A percentile compares a stretch with the other conserved stretches of the same genome.
phyloP scores from a whole-genome alignment of 2,329 filamentous ascomycete species.

The Talaromyces sp. region DNA sequence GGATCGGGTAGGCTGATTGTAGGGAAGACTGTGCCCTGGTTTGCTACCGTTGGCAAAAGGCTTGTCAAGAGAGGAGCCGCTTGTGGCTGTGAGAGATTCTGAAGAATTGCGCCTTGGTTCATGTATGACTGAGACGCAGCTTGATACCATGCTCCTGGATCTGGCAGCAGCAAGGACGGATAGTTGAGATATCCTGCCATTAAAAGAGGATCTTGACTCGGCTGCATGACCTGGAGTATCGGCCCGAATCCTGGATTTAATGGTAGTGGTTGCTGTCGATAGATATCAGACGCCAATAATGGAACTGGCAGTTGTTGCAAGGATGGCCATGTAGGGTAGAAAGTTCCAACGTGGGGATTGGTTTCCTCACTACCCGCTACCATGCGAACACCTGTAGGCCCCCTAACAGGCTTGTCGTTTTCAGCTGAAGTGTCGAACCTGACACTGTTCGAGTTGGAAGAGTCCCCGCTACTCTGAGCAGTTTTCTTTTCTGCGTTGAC shows the following conservation, averaged over 20 bases:
- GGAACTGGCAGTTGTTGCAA: constrained; percentile 16
- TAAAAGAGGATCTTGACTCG: constrained; percentile 20
- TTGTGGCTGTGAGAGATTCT: constrained; percentile 18
- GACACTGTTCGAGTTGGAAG: constrained; percentile 9
- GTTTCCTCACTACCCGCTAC: constrained; percentile 2
- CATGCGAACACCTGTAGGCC: background rate
- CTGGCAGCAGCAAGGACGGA: constrained; percentile 17
- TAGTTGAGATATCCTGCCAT: constrained; percentile 16
- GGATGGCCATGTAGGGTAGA: constrained; percentile 14
- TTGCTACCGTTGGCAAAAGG: constrained; percentile 11
- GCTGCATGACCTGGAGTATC: constrained; percentile 17
- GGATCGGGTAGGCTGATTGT: background rate
- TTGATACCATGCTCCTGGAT: constrained; percentile 21
- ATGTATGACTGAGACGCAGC: constrained; percentile 20
- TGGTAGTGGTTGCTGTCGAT: constrained; percentile 17
- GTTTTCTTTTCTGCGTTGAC: background rate
- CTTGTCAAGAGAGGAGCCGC: constrained; percentile 16
- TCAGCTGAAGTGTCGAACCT: constrained; percentile 2
- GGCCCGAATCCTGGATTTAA: constrained; percentile 2
- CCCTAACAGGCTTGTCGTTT: background rate
- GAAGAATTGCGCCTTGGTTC: constrained; percentile 13
- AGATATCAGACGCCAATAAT: constrained; percentile 16
- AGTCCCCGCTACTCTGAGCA: background rate
- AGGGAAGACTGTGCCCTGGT: background rate
- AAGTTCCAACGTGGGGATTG: background rate